Percentiles rank a stretch among this genome's conserved stretches.
phyloP scores from a whole-genome alignment of 352 stramenopile species.

The Phytophthora melonis region DNA sequence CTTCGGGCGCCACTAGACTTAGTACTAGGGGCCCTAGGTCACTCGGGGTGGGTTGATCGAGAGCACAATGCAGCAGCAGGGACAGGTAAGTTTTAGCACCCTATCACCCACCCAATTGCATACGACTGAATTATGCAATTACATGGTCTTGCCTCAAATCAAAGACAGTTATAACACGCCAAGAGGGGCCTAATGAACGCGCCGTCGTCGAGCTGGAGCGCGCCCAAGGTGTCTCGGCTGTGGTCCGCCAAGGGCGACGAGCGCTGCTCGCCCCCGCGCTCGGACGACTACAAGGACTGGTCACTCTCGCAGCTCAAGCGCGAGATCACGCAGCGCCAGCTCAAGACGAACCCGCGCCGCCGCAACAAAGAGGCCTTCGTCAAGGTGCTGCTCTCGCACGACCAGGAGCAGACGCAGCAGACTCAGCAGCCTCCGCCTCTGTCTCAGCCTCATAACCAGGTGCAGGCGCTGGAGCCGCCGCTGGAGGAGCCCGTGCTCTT shows the following conservation, averaged over 20 bases:
- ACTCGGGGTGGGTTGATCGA: no score
- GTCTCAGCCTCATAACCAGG: conserved; percentile 13
- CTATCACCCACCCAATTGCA: background rate
- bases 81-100: background rate
- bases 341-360: conserved; percentile 53
- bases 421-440: background rate
- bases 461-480: conserved; percentile 1
- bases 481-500: conserved; percentile 34
- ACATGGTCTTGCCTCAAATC: background rate
- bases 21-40: no score
- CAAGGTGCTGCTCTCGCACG: conserved; percentile 43
- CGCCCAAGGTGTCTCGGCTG: conserved; percentile 44
- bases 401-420: conserved; percentile 19
- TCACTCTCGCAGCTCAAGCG: conserved; percentile 60
- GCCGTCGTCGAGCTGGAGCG: conserved; percentile 29
- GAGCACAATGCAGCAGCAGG: no score
- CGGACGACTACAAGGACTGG: conserved; percentile 68
- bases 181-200: conserved; percentile 31
- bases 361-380: conserved; percentile 63
- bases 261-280: conserved; percentile 48
- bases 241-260: conserved; percentile 59
- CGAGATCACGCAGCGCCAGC: conserved; percentile 60
- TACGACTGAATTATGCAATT: background rate
- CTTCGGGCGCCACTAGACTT: no score
- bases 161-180: background rate